Evolutionary conservation across 2,329 filamentous ascomycete species (phyloP).

Genomic region (Boeremia lycopersici): DNA sequence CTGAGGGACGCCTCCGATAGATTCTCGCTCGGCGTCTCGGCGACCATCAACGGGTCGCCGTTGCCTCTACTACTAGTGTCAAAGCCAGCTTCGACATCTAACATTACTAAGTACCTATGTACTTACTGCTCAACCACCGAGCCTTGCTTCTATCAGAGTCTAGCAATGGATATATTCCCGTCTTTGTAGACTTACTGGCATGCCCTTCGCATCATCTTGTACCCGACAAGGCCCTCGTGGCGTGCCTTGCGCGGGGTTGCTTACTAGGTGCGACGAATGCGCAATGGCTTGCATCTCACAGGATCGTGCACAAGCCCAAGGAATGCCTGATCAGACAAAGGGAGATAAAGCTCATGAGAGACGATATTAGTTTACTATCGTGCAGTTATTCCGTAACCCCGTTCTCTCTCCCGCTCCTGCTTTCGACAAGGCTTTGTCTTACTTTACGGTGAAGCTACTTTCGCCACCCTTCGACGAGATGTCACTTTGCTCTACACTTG

Average conservation of each 20-base stretch:
- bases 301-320: too few relatives aligned
- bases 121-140: not conserved
- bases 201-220: not conserved
- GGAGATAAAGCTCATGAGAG: too few relatives aligned
- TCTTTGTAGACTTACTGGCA: not conserved
- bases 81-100: slow-evolving; percentile 7
- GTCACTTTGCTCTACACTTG: slow-evolving; percentile 72
- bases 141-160: slow-evolving; percentile 2
- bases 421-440: not conserved
- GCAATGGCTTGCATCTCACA: too few relatives aligned
- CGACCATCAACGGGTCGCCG: slow-evolving; percentile 5
- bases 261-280: too few relatives aligned
- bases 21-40: slow-evolving; percentile 27
- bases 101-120: not conserved
- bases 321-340: too few relatives aligned
- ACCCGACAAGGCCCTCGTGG: not conserved
- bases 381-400: too few relatives aligned
- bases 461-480: slow-evolving; percentile 71
- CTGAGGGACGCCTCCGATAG: slow-evolving; percentile 13
- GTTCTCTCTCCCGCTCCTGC: not conserved
- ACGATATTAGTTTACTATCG: too few relatives aligned
- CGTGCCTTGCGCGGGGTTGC: not conserved
- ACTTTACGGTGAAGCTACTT: slow-evolving; percentile 59
- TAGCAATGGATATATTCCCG: not conserved
- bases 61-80: slow-evolving; percentile 16